Evolutionary conservation across 2,329 filamentous ascomycete species (phyloP).

Genomic region (Epichloe aotearoae): DNA sequence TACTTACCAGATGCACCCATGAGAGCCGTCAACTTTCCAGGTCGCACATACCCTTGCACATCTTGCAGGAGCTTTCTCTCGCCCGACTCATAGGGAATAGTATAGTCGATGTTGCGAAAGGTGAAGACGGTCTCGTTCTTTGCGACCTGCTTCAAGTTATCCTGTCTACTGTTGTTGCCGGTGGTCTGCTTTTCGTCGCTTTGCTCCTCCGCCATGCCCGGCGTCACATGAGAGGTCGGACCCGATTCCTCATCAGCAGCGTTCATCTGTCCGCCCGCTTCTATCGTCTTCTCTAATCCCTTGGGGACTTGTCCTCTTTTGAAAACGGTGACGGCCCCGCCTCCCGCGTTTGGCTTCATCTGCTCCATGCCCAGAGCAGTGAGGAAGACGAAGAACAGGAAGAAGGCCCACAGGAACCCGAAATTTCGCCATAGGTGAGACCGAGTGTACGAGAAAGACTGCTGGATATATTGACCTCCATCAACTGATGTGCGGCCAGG

Average conservation of each 20-base stretch:
- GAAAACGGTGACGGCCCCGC: slow-evolving; percentile 45
- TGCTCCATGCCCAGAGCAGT: slow-evolving; percentile 59
- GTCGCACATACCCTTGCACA: slow-evolving; percentile 74
- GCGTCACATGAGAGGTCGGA: slow-evolving; percentile 33
- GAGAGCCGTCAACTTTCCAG: slow-evolving; percentile 65
- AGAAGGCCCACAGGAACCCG: slow-evolving; percentile 63
- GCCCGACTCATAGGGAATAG: slow-evolving; percentile 43
- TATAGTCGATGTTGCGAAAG: slow-evolving; percentile 37
- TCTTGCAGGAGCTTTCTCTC: slow-evolving; percentile 58
- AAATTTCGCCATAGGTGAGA: slow-evolving; percentile 63
- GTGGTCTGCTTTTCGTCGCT: slow-evolving; percentile 14
- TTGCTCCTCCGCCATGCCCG: slow-evolving; percentile 38
- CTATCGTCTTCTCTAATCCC: slow-evolving; percentile 41
- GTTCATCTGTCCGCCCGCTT: slow-evolving; percentile 30
- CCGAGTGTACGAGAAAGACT: slow-evolving; percentile 40
- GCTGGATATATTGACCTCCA: slow-evolving; percentile 42
- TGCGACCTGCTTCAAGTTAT: slow-evolving; percentile 34
- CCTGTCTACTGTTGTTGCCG: slow-evolving; percentile 12
- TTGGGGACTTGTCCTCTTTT: slow-evolving; percentile 52
- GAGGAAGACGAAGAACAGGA: slow-evolving; percentile 58
- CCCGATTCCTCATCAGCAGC: slow-evolving; percentile 40
- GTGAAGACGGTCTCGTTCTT: slow-evolving; percentile 49
- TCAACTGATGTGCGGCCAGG: slow-evolving; percentile 31
- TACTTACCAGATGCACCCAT: slow-evolving; percentile 47
- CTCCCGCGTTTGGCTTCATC: slow-evolving; percentile 46